Percentiles rank a stretch among this genome's conserved stretches.
phyloP scores from a whole-genome alignment of 192 early-diverging fungal genomes.

The Entophlyctis luteolus region DNA sequence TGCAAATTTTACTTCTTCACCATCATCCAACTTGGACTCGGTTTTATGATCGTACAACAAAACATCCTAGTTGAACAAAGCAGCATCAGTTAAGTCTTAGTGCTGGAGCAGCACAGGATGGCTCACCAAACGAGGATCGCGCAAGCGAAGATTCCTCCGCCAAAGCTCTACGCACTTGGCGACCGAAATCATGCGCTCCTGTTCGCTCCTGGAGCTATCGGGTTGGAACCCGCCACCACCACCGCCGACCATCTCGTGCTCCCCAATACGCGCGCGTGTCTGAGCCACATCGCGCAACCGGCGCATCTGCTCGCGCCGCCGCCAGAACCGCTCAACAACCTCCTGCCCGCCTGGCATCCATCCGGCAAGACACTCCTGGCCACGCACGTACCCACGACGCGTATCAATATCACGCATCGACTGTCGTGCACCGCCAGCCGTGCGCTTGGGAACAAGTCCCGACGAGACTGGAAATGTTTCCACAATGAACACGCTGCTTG shows the following conservation, averaged over 20 bases:
- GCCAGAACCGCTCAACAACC: conserved; percentile 26
- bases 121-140: conserved; percentile 17
- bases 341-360: conserved; percentile 31
- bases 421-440: background rate
- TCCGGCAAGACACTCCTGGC: conserved; percentile 30
- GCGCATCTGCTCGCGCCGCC: background rate
- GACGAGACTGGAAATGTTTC: conserved; percentile 14
- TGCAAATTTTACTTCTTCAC: conserved; percentile 20
- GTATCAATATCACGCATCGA: conserved; percentile 20
- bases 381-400: conserved; percentile 30
- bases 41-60: conserved; percentile 6
- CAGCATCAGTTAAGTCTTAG: no score
- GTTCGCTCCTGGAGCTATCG: background rate
- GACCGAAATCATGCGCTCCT: conserved; percentile 5
- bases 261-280: conserved; percentile 13
- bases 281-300: conserved; percentile 23
- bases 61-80: background rate
- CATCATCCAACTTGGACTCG: background rate
- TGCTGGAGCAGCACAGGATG: background rate
- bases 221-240: background rate
- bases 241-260: conserved; percentile 12
- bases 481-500: conserved; percentile 14
- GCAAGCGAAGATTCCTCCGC: background rate
- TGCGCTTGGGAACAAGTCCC: conserved; percentile 2
- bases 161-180: conserved; percentile 35